phyloP scores from a whole-genome alignment of 495 filamentous ascomycete genomes.

The Neurospora tetrasperma region DNA sequence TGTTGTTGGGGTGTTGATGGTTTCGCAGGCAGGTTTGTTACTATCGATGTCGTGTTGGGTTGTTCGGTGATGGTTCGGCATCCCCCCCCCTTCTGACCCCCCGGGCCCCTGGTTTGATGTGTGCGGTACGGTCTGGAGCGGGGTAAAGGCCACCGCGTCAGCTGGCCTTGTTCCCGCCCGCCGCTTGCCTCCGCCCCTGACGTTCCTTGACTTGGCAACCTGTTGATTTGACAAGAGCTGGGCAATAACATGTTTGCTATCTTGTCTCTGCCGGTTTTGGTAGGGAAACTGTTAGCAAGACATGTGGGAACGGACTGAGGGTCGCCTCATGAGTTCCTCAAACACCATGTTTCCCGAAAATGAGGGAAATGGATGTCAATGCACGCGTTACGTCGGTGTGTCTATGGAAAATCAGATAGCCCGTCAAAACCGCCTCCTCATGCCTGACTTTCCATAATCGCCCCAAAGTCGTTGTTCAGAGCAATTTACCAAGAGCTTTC shows the following conservation, averaged over 20 bases:
- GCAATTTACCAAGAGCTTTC: not conserved
- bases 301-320: not conserved
- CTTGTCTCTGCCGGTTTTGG: not conserved
- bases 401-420: not conserved
- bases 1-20: not conserved
- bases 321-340: not conserved
- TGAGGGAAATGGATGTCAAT: not conserved
- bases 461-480: not conserved
- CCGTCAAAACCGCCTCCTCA: not conserved
- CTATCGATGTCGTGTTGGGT: constrained; percentile 1
- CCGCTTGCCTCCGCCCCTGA: not conserved
- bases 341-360: not conserved
- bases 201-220: not conserved
- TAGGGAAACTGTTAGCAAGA: not conserved
- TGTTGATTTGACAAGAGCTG: not conserved
- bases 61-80: constrained; percentile 22
- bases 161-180: not conserved
- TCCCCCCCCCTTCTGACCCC: not conserved
- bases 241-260: not conserved
- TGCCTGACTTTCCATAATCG: not conserved
- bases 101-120: not conserved
- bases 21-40: not conserved
- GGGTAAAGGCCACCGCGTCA: constrained; percentile 2
- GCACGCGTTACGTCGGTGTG: not conserved
- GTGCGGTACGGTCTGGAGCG: not conserved